phyloP scores from a whole-genome alignment of 352 stramenopile genomes.

The Phytopythium mirpurense region DNA sequence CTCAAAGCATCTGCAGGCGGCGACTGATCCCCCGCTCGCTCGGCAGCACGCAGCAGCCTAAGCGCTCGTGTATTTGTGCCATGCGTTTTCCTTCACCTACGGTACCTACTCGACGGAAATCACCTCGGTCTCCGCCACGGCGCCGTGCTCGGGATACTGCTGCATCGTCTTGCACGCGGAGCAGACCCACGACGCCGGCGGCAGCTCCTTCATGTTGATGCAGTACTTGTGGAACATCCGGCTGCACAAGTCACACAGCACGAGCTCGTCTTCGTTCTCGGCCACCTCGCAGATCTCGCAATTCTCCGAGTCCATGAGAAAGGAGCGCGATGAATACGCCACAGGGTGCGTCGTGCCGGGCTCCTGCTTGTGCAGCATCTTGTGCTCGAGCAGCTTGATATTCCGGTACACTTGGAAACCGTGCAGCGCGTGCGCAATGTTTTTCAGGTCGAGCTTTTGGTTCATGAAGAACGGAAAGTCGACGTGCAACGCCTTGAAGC shows the following conservation, averaged over 20 bases:
- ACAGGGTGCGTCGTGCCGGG: slow-evolving; percentile 45
- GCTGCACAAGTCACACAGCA: slow-evolving; percentile 81
- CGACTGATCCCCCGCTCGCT: neutral
- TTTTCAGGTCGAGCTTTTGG: slow-evolving; percentile 78
- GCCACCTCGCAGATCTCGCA: slow-evolving; percentile 53
- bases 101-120: slow-evolving; percentile 60
- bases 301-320: slow-evolving; percentile 68
- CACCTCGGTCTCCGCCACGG: slow-evolving; percentile 43
- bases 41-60: neutral
- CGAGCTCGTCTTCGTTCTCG: slow-evolving; percentile 64
- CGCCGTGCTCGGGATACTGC: slow-evolving; percentile 55
- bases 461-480: slow-evolving; percentile 78
- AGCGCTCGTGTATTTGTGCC: slow-evolving; percentile 5
- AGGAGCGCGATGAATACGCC: slow-evolving; percentile 62
- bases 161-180: slow-evolving; percentile 61
- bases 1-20: neutral
- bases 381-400: slow-evolving; percentile 74
- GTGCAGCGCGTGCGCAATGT: slow-evolving; percentile 77
- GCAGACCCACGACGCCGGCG: slow-evolving; percentile 77
- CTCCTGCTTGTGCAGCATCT: slow-evolving; percentile 68
- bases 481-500: slow-evolving; percentile 78
- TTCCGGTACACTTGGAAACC: slow-evolving; percentile 80
- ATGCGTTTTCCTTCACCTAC: slow-evolving; percentile 3
- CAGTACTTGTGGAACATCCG: slow-evolving; percentile 83
- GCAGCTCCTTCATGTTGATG: slow-evolving; percentile 72